Conservation (phyloP, 1,139 yeast species). For the Scheffersomyces lignicola region DNA sequence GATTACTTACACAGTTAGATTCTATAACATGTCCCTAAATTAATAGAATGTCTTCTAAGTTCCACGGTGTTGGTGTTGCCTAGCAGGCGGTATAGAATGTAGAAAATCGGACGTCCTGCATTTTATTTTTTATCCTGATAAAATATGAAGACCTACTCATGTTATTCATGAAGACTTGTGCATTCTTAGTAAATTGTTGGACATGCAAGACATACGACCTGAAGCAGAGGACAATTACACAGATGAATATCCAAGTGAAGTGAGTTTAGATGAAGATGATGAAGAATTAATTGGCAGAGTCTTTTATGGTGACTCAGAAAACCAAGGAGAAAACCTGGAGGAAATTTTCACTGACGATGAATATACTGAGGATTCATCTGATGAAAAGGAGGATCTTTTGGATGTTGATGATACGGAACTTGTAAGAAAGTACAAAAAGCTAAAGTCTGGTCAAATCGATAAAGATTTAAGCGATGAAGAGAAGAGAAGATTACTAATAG, state of each 20-base stretch:
- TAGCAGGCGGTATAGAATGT: too few relatives aligned
- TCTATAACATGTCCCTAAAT: too few relatives aligned
- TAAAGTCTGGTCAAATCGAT: conserved; percentile 24
- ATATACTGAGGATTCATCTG: conserved; percentile 14
- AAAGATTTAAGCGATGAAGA: conserved; percentile 44
- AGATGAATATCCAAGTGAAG: conserved; percentile 29
- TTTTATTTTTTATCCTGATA: too few relatives aligned
- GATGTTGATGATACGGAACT: conserved; percentile 40
- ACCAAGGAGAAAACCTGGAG: conserved; percentile 8
- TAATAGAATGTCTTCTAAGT: too few relatives aligned
- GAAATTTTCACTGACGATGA: conserved; percentile 13
- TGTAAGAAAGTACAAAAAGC: conserved; percentile 29
- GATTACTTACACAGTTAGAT: neutral
- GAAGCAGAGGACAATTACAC: neutral
- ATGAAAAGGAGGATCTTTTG: conserved; percentile 26
- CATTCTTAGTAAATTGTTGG: neutral
- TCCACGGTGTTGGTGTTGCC: too few relatives aligned
- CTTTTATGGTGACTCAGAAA: conserved; percentile 32
- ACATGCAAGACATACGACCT: conserved; percentile 1
- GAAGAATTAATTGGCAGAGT: conserved; percentile 49
- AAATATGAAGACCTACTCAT: too few relatives aligned
- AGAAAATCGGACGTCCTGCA: too few relatives aligned
- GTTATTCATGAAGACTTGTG: too few relatives aligned
- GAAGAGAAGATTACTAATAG: conserved; percentile 62
- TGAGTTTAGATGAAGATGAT: conserved; percentile 48